Evolutionary conservation across 768 basidiomycete species (phyloP).

Genomic region (Paxillus involutus): DNA sequence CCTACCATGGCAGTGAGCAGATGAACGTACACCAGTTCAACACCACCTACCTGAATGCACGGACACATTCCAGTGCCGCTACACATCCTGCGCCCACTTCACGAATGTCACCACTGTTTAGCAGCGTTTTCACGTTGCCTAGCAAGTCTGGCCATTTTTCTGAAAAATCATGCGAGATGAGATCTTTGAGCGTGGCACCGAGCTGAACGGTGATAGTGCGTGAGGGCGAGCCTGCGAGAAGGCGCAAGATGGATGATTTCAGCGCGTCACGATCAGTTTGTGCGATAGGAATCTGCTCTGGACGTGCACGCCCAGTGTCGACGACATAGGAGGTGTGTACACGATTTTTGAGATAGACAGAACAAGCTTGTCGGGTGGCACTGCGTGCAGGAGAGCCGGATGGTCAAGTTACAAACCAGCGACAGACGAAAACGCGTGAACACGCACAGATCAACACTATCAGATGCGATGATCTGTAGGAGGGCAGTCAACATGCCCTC

Average conservation of each 20-base stretch:
- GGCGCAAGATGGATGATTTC: conserved; percentile 61
- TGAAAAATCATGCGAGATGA: conserved; percentile 79
- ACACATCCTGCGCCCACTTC: conserved; percentile 83
- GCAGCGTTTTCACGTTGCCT: conserved; percentile 63
- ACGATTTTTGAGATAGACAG: conserved; percentile 91
- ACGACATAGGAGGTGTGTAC: conserved; percentile 65
- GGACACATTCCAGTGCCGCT: conserved; percentile 72
- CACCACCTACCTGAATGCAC: conserved; percentile 44
- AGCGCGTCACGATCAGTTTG: conserved; percentile 73
- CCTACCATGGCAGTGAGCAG: conserved; percentile 49
- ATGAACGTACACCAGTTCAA: neutral
- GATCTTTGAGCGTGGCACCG: conserved; percentile 66
- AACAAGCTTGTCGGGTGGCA: conserved; percentile 79
- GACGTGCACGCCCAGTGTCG: conserved; percentile 42
- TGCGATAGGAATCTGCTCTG: conserved; percentile 64
- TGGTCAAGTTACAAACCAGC: neutral
- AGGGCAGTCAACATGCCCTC: conserved; percentile 84
- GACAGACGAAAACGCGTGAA: conserved; percentile 33
- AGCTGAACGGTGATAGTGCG: conserved; percentile 75
- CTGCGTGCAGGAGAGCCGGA: conserved; percentile 35
- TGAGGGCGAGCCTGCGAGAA: conserved; percentile 68
- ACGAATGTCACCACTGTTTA: conserved; percentile 61
- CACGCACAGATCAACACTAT: conserved; percentile 75
- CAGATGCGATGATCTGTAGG: conserved; percentile 80
- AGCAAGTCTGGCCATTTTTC: conserved; percentile 70